A percentile compares a stretch with the other conserved stretches of the same genome.
phyloP scores from a whole-genome alignment of 495 filamentous ascomycete genomes.

The Extremus antarcticus region DNA sequence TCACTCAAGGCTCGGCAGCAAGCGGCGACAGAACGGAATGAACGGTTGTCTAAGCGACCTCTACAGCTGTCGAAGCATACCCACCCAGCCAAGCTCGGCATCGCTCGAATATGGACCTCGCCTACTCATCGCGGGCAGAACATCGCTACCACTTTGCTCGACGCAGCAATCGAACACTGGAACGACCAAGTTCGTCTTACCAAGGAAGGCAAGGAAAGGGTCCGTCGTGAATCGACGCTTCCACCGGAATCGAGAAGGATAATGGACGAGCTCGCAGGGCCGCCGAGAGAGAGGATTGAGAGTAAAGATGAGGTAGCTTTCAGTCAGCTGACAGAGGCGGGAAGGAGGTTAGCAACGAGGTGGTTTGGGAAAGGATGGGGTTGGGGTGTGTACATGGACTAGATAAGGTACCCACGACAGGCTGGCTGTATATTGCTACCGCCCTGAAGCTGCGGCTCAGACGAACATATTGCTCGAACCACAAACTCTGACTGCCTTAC shows the following conservation, averaged over 20 bases:
- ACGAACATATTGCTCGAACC: too few species aligned
- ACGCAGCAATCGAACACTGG: conserved; percentile 50
- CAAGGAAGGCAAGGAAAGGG: not conserved
- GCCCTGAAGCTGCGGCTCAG: too few species aligned
- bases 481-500: too few species aligned
- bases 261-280: not conserved
- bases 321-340: conserved; percentile 66
- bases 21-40: conserved; percentile 6
- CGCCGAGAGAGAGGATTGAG: conserved; percentile 9
- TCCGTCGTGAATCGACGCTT: not conserved
- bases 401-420: conserved; percentile 12
- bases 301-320: conserved; percentile 56
- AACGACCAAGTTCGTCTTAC: conserved; percentile 43
- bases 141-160: conserved; percentile 50
- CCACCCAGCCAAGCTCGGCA: conserved; percentile 48
- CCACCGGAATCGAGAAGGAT: not conserved
- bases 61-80: conserved; percentile 26
- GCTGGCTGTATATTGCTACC: not conserved
- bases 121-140: conserved; percentile 47
- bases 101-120: conserved; percentile 66
- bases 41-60: conserved; percentile 30
- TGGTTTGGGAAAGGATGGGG: conserved; percentile 44
- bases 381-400: conserved; percentile 34
- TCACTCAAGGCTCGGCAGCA: conserved; percentile 10
- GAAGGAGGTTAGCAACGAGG: conserved; percentile 47